A percentile compares a stretch with the other conserved stretches of the same genome.
Conservation (phyloP, 176 grass and related monocot genomes). For the Aegilops bicornis region DNA sequence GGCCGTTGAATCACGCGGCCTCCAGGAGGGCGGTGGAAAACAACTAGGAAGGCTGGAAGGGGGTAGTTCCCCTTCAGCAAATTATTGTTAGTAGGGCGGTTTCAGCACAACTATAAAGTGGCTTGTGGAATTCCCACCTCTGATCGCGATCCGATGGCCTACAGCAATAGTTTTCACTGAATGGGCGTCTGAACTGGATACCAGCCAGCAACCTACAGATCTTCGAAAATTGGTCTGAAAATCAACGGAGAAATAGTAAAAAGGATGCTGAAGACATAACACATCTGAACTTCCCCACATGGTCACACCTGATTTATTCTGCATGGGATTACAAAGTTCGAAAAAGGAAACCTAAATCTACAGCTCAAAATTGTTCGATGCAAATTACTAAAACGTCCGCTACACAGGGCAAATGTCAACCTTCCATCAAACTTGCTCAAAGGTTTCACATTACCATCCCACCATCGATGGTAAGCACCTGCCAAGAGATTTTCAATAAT, state of each 20-base stretch:
- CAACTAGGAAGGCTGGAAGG: too few species aligned
- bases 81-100: too few species aligned
- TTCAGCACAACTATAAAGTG: too few species aligned
- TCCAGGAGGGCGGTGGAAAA: too few species aligned
- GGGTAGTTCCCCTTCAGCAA: too few species aligned
- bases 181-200: too few species aligned
- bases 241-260: background rate
- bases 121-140: too few species aligned
- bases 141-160: too few species aligned
- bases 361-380: conserved; percentile 21
- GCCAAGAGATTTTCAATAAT: background rate
- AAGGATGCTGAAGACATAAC: background rate
- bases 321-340: background rate
- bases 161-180: too few species aligned
- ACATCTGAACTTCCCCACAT: background rate
- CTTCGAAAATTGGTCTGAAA: too few species aligned
- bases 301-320: conserved; percentile 24
- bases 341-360: background rate
- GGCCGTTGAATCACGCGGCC: too few species aligned
- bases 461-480: conserved; percentile 71
- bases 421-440: background rate
- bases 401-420: background rate
- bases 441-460: conserved; percentile 65
- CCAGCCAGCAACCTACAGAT: too few species aligned
- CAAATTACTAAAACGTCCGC: background rate